These are phyloP conservation scores for Spirogloea muscicola DNA, from an alignment of 139 green algal genomes.

Conservation along the genomic window DNA sequence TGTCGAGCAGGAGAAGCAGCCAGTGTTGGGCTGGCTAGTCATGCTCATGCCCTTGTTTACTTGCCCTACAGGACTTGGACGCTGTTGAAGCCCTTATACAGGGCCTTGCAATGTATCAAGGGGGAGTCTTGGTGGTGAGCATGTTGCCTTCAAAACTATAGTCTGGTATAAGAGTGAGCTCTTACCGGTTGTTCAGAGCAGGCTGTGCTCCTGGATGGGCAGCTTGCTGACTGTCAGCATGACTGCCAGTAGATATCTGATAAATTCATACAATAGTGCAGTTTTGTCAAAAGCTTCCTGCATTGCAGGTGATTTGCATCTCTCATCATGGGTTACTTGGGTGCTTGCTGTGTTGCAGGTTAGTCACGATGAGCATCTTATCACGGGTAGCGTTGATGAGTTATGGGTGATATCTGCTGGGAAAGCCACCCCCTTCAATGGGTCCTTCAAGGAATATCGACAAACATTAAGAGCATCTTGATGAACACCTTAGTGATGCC, in stretches of 20 bases:
- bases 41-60: no score
- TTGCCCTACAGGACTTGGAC: constrained; percentile 56
- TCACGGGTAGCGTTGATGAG: constrained; percentile 53
- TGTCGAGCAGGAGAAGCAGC: no score
- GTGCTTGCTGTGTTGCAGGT: constrained; percentile 39
- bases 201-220: no score
- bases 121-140: constrained; percentile 51
- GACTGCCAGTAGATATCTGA: neutral
- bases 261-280: no score
- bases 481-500: no score
- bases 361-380: constrained; percentile 59
- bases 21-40: no score
- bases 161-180: no score
- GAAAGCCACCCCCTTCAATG: constrained; percentile 49
- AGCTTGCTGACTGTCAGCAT: no score
- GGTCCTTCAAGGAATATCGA: constrained; percentile 60
- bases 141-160: constrained; percentile 1
- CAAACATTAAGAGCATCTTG: no score
- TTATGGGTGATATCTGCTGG: constrained; percentile 55
- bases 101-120: constrained; percentile 51
- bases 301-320: neutral
- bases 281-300: no score
- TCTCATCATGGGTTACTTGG: neutral
- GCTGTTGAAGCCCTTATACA: constrained; percentile 57
- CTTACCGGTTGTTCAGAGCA: neutral